phyloP scores from a whole-genome alignment of 441 rosid genomes.

The Gossypium schwendimanii region DNA sequence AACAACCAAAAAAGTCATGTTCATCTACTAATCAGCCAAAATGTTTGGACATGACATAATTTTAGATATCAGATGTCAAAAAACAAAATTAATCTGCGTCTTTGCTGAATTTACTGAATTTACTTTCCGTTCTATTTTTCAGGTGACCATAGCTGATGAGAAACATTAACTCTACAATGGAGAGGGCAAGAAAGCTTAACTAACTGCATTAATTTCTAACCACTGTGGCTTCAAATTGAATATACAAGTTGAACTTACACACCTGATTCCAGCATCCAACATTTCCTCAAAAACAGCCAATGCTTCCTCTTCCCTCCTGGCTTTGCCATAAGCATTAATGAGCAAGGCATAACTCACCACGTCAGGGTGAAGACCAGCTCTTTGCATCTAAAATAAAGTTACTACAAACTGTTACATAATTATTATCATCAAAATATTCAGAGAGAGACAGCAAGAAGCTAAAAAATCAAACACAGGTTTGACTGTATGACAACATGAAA shows the following conservation, averaged over 20 bases:
- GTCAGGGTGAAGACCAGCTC: slow-evolving; percentile 73
- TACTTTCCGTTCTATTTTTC: no score
- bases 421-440: slow-evolving; percentile 14
- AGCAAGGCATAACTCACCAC: slow-evolving; percentile 89
- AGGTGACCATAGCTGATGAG: not conserved
- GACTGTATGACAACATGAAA: not conserved
- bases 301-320: slow-evolving; percentile 94
- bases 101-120: no score
- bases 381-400: slow-evolving; percentile 67
- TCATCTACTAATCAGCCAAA: not conserved
- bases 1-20: not conserved
- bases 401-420: slow-evolving; percentile 19
- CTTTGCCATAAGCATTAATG: slow-evolving; percentile 85
- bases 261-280: slow-evolving; percentile 95
- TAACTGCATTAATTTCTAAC: not conserved
- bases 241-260: slow-evolving; percentile 10
- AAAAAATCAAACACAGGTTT: not conserved
- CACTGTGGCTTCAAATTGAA: not conserved
- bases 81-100: not conserved
- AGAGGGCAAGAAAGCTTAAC: not conserved
- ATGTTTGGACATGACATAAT: not conserved
- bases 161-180: not conserved
- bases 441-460: not conserved
- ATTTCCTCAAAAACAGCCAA: slow-evolving; percentile 94
- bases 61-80: not conserved